Evolutionary conservation across 305 asterid species (phyloP), one percentile per base, ranked within the genome.

Genomic region (Fraxinus nigra): DNA sequence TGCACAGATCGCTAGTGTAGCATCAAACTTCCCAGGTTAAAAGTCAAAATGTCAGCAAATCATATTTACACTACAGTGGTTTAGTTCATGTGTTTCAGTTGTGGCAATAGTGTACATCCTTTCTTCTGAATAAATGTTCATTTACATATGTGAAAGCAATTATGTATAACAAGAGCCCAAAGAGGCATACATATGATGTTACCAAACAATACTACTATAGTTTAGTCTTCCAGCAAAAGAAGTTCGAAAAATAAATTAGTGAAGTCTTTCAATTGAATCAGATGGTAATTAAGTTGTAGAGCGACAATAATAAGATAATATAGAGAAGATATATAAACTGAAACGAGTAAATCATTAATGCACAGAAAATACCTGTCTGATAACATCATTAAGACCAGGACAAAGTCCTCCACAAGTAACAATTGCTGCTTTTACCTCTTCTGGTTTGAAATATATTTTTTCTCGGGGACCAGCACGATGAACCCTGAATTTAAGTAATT

Each of bases 341-440:
- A 11, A 54, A 77, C 3, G 7, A 74, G 24, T 38, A 78, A 80
- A 18, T 65, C 9, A 67, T 61, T 61, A 16, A 8, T 37, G 79
- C 11, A 86, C 78, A 73, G 61, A 61, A 16, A 67, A 18, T 89
- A 95, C 98, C 95, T 94, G 98, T 80, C 99, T 88, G 69, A 94
- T 94, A 69, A 95, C 99, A 91, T 95, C 97, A 86, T 95, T 95
- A 76, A 95, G 96, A 74, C 99, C 99, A 79, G 99, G 99, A 85
- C 99, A 95, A 88, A 95, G 99, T 63, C 99, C 99, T n/a, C 99
- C 99, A 89, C 99, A 95, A 34, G 98, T 95, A 70, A 95, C 94
- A 79, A 95, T 93, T 65, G 98, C 99, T 80, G 99, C 97, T 88
- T 95, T 95, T 46, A 95, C 99, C 75, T 92, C 93, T 85, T 95